Evolutionary conservation across 2,329 filamentous ascomycete genomes (phyloP), one percentile per base, ranked within the genome.

Genomic region (Curvularia sp.): DNA sequence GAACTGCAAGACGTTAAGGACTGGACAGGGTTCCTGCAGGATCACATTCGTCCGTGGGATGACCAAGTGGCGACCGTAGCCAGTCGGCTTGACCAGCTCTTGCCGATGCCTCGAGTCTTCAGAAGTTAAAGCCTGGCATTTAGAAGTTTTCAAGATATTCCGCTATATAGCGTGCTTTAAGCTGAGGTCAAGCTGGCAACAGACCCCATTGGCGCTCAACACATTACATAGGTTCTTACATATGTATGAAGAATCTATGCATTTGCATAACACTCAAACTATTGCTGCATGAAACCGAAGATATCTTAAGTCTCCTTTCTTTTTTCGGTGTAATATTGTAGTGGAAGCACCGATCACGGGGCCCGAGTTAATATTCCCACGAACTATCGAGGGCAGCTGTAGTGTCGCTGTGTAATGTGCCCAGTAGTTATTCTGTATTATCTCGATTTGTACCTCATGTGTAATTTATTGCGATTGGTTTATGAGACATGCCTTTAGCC

Each of bases 1-100:
- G 80, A 79, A 18, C 62, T 87, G 18, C 83, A 86, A 54, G 81
- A 86, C 49, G 79, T 86, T 20, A 62, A 69, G 12, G 69, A 79
- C 47, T 83, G 80, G 78, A 58, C 55, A 6, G 49, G 49, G 20
- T 68, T 71, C n/a, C 46, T 74, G 13, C 53, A 65, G 33, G 49
- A 56, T 1, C 64, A 54, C 15, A 31, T 73, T 15, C 50, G 54
- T 46, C 43, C 55, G 8, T 69, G 64, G 57, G 57, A 70, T 8
- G 49, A 62, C 0, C 52, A 60, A 18, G 58, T 59, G 31, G 50
- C 31, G 6, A 52, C 57, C 5, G 49, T 70, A 46, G 67, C 65
- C 12, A 54, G 55, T 26, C 66, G 65, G 10, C 49, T 74, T 20
- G 62, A 70, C 20, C 55, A 66, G 22, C 53, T 71, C 10, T 38